Evolutionary conservation across 345 rosid species (phyloP).

Genomic region (Populus tremula): DNA sequence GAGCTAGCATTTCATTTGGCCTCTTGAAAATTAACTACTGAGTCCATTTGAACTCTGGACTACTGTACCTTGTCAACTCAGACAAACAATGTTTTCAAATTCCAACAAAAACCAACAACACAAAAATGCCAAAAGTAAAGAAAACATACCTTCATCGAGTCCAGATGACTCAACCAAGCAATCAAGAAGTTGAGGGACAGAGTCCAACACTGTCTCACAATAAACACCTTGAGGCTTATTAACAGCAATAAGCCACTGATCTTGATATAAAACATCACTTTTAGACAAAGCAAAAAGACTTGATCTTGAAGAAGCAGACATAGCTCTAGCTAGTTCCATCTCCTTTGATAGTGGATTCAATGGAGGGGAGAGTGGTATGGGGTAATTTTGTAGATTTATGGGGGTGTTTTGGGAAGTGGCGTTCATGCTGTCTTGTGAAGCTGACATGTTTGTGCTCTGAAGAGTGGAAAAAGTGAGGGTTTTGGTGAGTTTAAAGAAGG

Average conservation of each 20-base stretch:
- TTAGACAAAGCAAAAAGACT: conserved; percentile 50
- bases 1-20: too few relatives aligned
- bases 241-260: conserved; percentile 74
- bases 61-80: too few relatives aligned
- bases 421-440: background rate
- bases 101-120: background rate
- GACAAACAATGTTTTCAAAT: background rate
- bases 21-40: too few relatives aligned
- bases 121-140: background rate
- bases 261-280: conserved; percentile 59
- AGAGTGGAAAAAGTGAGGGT: conserved; percentile 14
- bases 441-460: conserved; percentile 24
- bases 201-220: conserved; percentile 65
- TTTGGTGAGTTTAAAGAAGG: conserved; percentile 19
- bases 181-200: conserved; percentile 43
- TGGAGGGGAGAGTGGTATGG: conserved; percentile 72
- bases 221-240: conserved; percentile 80
- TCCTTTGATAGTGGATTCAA: conserved; percentile 66
- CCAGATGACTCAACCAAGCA: conserved; percentile 19
- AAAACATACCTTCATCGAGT: conserved; percentile 22
- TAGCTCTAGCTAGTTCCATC: conserved; percentile 68
- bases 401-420: conserved; percentile 26
- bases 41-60: too few relatives aligned
- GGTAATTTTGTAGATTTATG: conserved; percentile 35
- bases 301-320: conserved; percentile 77